Percentiles rank a stretch among this genome's conserved stretches.
Conservation (phyloP, 345 rosid species). For the Trapa bicornis region DNA sequence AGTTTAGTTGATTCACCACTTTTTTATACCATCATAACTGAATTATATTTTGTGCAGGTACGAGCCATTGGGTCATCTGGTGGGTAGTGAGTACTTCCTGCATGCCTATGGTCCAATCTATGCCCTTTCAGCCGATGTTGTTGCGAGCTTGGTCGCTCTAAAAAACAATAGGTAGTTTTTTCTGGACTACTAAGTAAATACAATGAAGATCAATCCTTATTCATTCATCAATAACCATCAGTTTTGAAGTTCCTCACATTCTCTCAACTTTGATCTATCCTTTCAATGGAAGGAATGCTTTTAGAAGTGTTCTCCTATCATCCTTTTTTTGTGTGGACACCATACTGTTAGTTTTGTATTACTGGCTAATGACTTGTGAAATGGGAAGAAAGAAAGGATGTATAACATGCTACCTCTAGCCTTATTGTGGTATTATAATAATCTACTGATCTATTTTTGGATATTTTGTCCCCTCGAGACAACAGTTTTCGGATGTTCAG, state of each 20-base stretch:
- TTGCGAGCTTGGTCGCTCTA: conserved; percentile 69
- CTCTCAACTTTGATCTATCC: not conserved
- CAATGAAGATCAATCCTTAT: not conserved
- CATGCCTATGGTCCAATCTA: conserved; percentile 97
- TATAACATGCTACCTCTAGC: not conserved
- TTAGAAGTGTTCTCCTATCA: not conserved
- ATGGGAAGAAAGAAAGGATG: not conserved
- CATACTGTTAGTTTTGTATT: not conserved
- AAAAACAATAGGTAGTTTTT: conserved; percentile 53
- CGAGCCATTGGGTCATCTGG: conserved; percentile 62
- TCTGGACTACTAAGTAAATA: not conserved
- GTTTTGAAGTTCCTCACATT: not conserved
- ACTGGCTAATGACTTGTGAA: not conserved
- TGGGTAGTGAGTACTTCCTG: conserved; percentile 82
- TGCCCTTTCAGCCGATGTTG: conserved; percentile 87
- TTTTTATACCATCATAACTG: not conserved
- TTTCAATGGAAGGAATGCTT: not conserved
- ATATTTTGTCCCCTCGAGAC: conserved; percentile 2
- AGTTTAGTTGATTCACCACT: not conserved
- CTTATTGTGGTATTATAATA: too few relatives aligned
- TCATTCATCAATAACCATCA: not conserved
- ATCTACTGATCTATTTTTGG: not conserved
- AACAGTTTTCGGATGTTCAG: conserved; percentile 94
- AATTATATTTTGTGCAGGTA: conserved; percentile 39
- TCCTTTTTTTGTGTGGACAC: too few relatives aligned